These are phyloP conservation scores for Backusella sp. DNA, from an alignment of 192 early-diverging fungal species.

Conservation along the genomic window DNA sequence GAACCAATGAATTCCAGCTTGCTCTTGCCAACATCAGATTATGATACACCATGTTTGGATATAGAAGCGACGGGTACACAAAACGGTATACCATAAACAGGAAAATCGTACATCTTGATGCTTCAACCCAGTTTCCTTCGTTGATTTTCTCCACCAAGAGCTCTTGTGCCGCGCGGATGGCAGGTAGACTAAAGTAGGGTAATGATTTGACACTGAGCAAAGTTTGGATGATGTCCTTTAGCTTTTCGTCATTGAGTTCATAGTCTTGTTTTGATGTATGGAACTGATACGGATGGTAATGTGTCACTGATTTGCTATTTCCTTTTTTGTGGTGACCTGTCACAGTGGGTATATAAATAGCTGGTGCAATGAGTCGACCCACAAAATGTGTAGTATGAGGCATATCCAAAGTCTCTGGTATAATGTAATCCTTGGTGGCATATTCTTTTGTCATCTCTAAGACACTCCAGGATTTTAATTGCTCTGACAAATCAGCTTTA, in stretches of 20 bases:
- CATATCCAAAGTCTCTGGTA: background rate
- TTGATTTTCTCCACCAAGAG: slow-evolving; percentile 1
- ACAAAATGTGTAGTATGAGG: slow-evolving; percentile 23
- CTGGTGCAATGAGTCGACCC: slow-evolving; percentile 13
- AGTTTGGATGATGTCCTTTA: background rate
- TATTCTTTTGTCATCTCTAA: slow-evolving; percentile 14
- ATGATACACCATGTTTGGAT: slow-evolving; percentile 24
- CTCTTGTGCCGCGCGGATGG: background rate
- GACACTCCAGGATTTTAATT: background rate
- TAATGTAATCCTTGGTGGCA: background rate
- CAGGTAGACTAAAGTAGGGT: background rate
- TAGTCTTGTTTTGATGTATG: background rate
- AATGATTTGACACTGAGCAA: background rate
- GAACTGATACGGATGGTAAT: background rate
- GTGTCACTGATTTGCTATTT: background rate
- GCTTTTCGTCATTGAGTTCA: background rate
- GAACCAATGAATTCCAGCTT: slow-evolving; percentile 30
- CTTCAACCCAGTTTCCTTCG: slow-evolving; percentile 24
- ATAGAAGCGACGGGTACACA: slow-evolving; percentile 18
- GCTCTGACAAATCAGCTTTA: background rate
- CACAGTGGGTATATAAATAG: background rate
- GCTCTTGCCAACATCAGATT: slow-evolving; percentile 17
- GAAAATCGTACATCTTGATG: slow-evolving; percentile 13
- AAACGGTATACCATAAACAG: slow-evolving; percentile 24
- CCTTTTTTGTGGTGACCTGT: slow-evolving; percentile 1